Conservation (phyloP, 345 rosid genomes). For the Conringia planisiliqua region DNA sequence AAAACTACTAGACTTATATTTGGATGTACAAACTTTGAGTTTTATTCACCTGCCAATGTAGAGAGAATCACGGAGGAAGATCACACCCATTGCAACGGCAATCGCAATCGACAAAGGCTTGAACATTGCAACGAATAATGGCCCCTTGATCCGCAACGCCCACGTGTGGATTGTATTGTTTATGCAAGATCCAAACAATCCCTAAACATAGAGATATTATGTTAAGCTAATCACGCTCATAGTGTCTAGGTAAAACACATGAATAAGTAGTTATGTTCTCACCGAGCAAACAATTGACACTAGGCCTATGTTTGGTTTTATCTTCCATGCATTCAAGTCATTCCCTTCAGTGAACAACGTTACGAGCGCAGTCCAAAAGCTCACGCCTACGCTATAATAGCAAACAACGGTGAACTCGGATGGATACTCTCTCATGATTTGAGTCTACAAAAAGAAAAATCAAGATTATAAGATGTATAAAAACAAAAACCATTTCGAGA, state of each 20-base stretch:
- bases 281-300: conserved; percentile 79
- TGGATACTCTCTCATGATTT: conserved; percentile 83
- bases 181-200: conserved; percentile 60
- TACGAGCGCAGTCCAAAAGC: conserved; percentile 54
- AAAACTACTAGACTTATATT: neutral
- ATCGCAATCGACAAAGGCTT: conserved; percentile 72
- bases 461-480: neutral
- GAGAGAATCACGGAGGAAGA: conserved; percentile 69
- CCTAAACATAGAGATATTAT: conserved; percentile 37
- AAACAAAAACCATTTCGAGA: neutral
- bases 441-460: conserved; percentile 41
- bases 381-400: conserved; percentile 66
- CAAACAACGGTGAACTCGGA: conserved; percentile 79
- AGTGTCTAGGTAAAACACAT: neutral
- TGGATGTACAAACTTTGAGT: neutral
- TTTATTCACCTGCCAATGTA: conserved; percentile 60
- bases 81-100: conserved; percentile 63
- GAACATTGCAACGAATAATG: conserved; percentile 68
- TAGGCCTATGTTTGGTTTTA: conserved; percentile 52
- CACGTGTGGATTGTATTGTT: conserved; percentile 54
- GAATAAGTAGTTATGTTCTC: conserved; percentile 27
- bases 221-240: neutral
- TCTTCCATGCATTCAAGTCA: conserved; percentile 57
- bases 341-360: conserved; percentile 49
- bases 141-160: conserved; percentile 67